Base-by-base conservation (phyloP, 164 flowering plant species). In the Houttuynia cordata region DNA sequence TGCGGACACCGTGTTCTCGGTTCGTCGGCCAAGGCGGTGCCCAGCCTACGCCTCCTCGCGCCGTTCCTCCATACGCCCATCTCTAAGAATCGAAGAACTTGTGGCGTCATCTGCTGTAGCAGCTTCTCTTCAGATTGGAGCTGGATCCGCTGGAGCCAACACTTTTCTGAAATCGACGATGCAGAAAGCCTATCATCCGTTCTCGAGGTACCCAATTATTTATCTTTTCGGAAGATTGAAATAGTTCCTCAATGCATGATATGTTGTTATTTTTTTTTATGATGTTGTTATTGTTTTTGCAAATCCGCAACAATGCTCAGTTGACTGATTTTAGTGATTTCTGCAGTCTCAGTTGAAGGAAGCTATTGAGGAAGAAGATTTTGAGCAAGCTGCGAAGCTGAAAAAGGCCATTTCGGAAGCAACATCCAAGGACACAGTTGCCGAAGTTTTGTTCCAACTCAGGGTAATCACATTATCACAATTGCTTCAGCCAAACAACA, bases 301-400 rank as follows among this genome's bases (percentile, higher is more conserved):
- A 7, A 5, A 19, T 23, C 37, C 10, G 6, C 10, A 14, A 10
- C 13, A 15, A 54, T 23, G 34, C 15, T 24, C 15, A 23, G n/a
- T 15, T 54, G 15, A 1, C 15, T 5, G 23, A 15, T 24, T 9
- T 23, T 54, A 54, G 4, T 54, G 30, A 54, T 13, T 54, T 54
- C 67, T 76, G 49, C 80, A 93, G 99, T 90, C 85, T 76, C 97
- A 90, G 81, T 82, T 93, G 18, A 96, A 85, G 67, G 99, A 86
- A 56, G 97, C 99, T 41, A 73, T 93, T 76, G 97, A 93, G 74
- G 85, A 77, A 63, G 97, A 93, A 73, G 96, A 93, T 57, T 93
- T 93, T 60, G 64, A 69, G 63, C 92, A 88, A 76, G 97, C 99
- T 64, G 83, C 82, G 25, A 86, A 79, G 67, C 67, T 93, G 68